A percentile compares a stretch with the other conserved stretches of the same genome.
Evolutionary conservation across 805 yeast genomes (phyloP).

Genomic region (Teunomyces atbi): DNA sequence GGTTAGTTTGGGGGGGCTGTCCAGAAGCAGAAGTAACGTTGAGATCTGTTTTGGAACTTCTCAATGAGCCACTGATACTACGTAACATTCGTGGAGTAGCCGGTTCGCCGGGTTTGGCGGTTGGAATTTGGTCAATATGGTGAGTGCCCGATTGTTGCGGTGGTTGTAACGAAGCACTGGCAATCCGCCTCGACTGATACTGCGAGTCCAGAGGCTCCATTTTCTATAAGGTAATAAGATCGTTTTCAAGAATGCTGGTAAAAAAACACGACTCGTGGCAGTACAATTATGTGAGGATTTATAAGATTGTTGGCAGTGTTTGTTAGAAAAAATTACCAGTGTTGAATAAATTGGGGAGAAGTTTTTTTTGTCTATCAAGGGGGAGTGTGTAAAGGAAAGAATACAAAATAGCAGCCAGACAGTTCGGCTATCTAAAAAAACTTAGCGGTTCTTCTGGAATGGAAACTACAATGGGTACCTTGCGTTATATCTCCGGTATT

Average conservation of each 20-base stretch:
- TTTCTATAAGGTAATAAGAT: not conserved
- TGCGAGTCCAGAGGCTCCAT: slow-evolving; percentile 8
- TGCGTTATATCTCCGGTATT: not conserved
- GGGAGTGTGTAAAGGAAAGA: slow-evolving; percentile 2
- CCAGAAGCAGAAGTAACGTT: slow-evolving; percentile 10
- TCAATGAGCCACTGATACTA: slow-evolving; percentile 46
- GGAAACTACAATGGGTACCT: not conserved
- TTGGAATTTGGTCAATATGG: not conserved
- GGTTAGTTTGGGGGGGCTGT: slow-evolving; percentile 4
- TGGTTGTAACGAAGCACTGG: slow-evolving; percentile 1
- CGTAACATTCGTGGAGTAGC: slow-evolving; percentile 73
- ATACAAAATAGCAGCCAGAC: not conserved
- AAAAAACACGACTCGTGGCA: not conserved
- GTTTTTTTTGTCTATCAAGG: slow-evolving; percentile 4
- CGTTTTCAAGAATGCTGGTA: not conserved
- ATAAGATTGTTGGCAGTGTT: not conserved
- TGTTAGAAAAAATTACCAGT: slow-evolving; percentile 1
- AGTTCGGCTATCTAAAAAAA: not conserved
- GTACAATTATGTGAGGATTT: not conserved
- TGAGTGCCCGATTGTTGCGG: slow-evolving; percentile 1
- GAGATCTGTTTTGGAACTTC: slow-evolving; percentile 12
- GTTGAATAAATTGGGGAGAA: slow-evolving; percentile 2
- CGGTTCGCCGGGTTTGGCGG: slow-evolving; percentile 35
- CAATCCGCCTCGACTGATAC: slow-evolving; percentile 7
- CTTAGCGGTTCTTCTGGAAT: too few species aligned